phyloP scores from a whole-genome alignment of 140 eudicot species.

The Stevia rebaudiana region DNA sequence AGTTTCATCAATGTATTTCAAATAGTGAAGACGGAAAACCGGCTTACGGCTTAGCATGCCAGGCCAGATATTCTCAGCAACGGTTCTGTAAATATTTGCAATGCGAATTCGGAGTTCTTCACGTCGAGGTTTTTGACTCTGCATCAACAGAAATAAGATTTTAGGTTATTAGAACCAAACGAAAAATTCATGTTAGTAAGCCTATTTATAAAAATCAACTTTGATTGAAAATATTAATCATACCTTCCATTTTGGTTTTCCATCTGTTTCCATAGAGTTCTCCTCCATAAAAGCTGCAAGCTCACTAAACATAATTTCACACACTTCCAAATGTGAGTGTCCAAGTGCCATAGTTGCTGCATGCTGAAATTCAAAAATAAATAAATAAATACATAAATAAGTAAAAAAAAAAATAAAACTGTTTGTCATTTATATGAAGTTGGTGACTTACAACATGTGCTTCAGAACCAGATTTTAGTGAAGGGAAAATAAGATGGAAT shows the following conservation, averaged over 20 bases:
- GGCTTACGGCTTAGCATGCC: slow-evolving; percentile 95
- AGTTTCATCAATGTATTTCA: slow-evolving; percentile 88
- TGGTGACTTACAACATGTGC: slow-evolving; percentile 67
- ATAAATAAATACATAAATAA: no score
- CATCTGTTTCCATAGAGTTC: slow-evolving; percentile 81
- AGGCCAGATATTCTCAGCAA: slow-evolving; percentile 97
- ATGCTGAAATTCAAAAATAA: slow-evolving; percentile 48
- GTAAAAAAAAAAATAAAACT: not conserved
- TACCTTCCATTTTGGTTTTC: slow-evolving; percentile 99
- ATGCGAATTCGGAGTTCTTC: slow-evolving; percentile 93
- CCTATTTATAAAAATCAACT: not conserved
- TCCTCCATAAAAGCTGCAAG: slow-evolving; percentile 92
- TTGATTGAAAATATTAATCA: not conserved
- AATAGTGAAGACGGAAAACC: slow-evolving; percentile 88
- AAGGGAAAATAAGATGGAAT: slow-evolving; percentile 88
- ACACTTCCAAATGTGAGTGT: slow-evolving; percentile 90
- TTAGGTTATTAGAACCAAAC: not conserved
- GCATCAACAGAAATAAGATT: slow-evolving; percentile 20
- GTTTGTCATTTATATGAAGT: slow-evolving; percentile 5
- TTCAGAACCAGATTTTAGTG: slow-evolving; percentile 96
- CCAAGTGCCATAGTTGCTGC: slow-evolving; percentile 99
- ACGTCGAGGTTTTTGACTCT: slow-evolving; percentile 97
- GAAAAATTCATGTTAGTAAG: not conserved
- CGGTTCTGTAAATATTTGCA: slow-evolving; percentile 87
- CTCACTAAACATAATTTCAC: slow-evolving; percentile 93